A percentile compares a stretch with the other conserved stretches of the same genome.
phyloP scores from a whole-genome alignment of 371 early-diverging fungal species.

The Rhizomucor pusillus region DNA sequence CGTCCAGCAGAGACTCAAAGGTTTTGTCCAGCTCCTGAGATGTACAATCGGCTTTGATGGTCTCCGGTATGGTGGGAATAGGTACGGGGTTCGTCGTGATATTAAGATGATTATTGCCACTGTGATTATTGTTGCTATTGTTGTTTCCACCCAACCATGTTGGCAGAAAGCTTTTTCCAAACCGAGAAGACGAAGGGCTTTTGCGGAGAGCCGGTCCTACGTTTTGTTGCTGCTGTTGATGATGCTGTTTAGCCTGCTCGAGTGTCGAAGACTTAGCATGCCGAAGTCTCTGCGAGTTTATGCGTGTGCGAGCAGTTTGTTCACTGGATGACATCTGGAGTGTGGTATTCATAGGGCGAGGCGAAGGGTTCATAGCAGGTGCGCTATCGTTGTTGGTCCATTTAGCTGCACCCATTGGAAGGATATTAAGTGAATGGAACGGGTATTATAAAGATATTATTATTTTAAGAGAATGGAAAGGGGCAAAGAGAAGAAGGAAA shows the following conservation, averaged over 20 bases:
- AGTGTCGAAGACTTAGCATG: conserved; percentile 5
- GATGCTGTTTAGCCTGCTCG: neutral
- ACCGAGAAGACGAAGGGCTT: conserved; percentile 37
- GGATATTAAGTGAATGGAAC: no score
- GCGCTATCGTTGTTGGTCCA: no score
- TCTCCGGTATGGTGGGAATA: no score
- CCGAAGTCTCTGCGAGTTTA: conserved; percentile 1
- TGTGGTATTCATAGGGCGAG: no score
- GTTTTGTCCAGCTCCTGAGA: conserved; percentile 3
- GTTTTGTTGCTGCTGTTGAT: neutral
- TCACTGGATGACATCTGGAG: no score
- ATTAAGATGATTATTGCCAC: neutral
- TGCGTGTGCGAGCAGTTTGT: no score
- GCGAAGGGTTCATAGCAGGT: no score
- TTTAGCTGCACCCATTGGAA: no score
- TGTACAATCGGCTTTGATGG: neutral
- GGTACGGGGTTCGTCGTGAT: conserved; percentile 7
- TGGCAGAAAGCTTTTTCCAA: conserved; percentile 38
- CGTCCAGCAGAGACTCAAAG: conserved; percentile 26
- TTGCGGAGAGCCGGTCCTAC: conserved; percentile 20
- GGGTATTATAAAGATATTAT: no score
- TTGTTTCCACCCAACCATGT: conserved; percentile 38
- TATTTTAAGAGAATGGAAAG: no score
- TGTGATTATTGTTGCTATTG: conserved; percentile 1
- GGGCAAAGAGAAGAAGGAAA: no score